phyloP scores from a whole-genome alignment of 139 green algal species.

The Chlorella sp. region DNA sequence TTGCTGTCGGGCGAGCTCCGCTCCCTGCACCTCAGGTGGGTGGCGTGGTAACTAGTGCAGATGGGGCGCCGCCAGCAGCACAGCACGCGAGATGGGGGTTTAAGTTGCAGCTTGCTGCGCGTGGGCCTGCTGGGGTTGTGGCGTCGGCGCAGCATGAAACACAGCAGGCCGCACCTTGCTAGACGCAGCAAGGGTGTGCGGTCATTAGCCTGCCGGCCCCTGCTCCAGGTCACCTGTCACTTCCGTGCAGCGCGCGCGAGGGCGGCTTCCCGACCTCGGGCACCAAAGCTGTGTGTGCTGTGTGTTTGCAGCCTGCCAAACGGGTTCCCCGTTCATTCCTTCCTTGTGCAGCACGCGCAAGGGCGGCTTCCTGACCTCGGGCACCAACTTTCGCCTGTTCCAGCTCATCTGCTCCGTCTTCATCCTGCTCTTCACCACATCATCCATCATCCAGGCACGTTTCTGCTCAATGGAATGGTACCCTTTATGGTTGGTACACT shows the following conservation, averaged over 20 bases:
- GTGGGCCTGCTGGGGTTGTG: too few relatives aligned
- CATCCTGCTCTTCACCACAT: slow-evolving; percentile 73
- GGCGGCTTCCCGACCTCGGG: slow-evolving; percentile 59
- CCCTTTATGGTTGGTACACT: too few relatives aligned
- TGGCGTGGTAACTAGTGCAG: too few relatives aligned
- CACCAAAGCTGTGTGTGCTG: slow-evolving; percentile 42
- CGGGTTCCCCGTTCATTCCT: background rate
- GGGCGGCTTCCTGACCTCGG: slow-evolving; percentile 57
- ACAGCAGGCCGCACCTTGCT: too few relatives aligned
- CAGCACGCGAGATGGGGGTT: too few relatives aligned
- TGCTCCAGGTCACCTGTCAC: too few relatives aligned
- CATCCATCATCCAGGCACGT: slow-evolving; percentile 36
- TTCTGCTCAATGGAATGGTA: too few relatives aligned
- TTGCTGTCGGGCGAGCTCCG: slow-evolving; percentile 72
- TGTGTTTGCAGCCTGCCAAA: background rate
- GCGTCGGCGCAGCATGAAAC: too few relatives aligned
- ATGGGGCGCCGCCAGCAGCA: background rate
- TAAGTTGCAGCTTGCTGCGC: too few relatives aligned
- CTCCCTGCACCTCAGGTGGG: slow-evolving; percentile 58
- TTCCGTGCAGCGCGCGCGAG: slow-evolving; percentile 32
- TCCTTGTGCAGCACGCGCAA: slow-evolving; percentile 33
- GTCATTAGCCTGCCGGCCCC: too few relatives aligned
- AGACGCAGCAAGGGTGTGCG: too few relatives aligned
- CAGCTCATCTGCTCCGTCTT: slow-evolving; percentile 75
- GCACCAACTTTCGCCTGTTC: slow-evolving; percentile 72